Conservation (phyloP, 345 rosid species). For the Viola odorata region DNA sequence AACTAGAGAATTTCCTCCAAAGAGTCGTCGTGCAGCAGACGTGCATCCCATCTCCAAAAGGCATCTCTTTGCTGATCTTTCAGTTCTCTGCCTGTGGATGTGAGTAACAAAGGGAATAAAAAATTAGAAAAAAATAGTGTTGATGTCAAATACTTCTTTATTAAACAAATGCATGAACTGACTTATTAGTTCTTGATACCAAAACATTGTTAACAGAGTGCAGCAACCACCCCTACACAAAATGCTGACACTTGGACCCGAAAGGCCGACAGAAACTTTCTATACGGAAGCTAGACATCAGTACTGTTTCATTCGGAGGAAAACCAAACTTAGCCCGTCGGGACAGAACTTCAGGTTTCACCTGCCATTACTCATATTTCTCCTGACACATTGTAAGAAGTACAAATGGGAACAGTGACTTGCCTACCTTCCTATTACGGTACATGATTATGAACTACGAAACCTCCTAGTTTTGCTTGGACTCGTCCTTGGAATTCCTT, state of each 20-base stretch:
- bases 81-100: background rate
- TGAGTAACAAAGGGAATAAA: background rate
- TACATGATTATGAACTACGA: background rate
- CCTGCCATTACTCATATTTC: no score
- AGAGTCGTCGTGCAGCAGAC: constrained; percentile 22
- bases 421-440: background rate
- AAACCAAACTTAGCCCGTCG: no score
- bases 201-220: background rate
- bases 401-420: no score
- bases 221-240: no score
- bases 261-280: no score
- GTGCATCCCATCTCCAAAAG: constrained; percentile 36
- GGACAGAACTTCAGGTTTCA: no score
- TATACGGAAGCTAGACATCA: no score
- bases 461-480: background rate
- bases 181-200: background rate
- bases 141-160: constrained; percentile 16
- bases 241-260: no score
- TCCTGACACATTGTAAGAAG: no score
- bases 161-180: constrained; percentile 10
- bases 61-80: constrained; percentile 5
- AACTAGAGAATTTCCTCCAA: background rate
- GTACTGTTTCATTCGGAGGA: no score
- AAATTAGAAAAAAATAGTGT: background rate
- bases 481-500: background rate